phyloP scores from a whole-genome alignment of 768 basidiomycete genomes.

The Podaxis sp. region DNA sequence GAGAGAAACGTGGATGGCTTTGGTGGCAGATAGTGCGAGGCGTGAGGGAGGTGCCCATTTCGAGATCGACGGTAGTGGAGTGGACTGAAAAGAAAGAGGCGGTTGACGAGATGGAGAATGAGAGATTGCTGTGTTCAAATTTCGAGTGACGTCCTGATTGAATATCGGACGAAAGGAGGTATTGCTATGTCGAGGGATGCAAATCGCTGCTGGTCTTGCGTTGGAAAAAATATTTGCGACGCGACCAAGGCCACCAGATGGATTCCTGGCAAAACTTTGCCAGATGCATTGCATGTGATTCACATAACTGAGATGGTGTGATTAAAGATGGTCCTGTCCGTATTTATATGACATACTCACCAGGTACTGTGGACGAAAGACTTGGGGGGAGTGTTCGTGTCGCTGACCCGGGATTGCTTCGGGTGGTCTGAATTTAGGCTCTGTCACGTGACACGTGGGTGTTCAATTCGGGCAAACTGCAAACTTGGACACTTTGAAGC shows the following conservation, averaged over 20 bases:
- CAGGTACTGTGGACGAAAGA: background rate
- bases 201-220: background rate
- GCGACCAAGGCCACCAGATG: constrained; percentile 16
- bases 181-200: background rate
- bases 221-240: constrained; percentile 15
- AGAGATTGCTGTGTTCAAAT: background rate
- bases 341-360: background rate
- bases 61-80: background rate
- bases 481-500: background rate
- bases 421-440: background rate
- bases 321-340: background rate
- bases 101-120: background rate
- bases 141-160: background rate
- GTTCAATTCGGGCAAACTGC: background rate
- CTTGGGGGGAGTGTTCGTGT: background rate
- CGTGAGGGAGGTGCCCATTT: constrained; percentile 13
- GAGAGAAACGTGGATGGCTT: constrained; percentile 49
- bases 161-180: background rate
- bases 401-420: constrained; percentile 1
- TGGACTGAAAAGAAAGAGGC: background rate
- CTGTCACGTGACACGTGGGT: constrained; percentile 3
- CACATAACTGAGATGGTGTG: constrained; percentile 45
- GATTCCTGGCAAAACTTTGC: constrained; percentile 49
- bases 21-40: constrained; percentile 36
- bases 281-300: constrained; percentile 72